These are phyloP conservation scores for Grosmannia clavigera DNA, from an alignment of 2,329 filamentous ascomycete genomes.

Conservation along the genomic window DNA sequence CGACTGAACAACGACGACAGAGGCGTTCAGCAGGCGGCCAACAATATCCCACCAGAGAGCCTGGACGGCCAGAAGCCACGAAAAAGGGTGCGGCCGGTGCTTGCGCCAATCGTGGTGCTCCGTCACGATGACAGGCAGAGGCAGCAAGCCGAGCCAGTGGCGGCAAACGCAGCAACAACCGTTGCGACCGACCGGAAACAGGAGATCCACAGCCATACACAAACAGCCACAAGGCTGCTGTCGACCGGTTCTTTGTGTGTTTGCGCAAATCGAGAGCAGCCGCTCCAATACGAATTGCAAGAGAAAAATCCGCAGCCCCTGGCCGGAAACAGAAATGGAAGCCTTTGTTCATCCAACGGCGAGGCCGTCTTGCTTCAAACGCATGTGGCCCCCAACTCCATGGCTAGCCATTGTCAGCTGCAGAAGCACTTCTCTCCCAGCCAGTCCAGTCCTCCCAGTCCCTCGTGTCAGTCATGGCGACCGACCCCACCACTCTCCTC, in stretches of 20 bases:
- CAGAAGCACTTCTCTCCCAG: neutral
- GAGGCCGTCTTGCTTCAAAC: neutral
- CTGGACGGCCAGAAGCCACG: neutral
- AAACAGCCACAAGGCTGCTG: neutral
- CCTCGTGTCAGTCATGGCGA: neutral
- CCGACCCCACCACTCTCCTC: neutral
- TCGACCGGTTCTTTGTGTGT: neutral
- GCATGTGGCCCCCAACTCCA: neutral
- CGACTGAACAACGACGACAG: neutral
- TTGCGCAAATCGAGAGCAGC: neutral
- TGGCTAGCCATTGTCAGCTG: neutral
- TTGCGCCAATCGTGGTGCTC: slow-evolving; percentile 23
- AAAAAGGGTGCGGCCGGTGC: slow-evolving; percentile 9
- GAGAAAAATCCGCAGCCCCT: slow-evolving; percentile 19
- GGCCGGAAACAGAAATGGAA: slow-evolving; percentile 9
- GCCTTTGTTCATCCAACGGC: slow-evolving; percentile 9
- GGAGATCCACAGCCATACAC: neutral
- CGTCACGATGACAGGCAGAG: neutral
- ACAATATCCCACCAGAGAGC: neutral
- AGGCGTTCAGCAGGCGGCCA: neutral
- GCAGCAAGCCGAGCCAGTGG: neutral
- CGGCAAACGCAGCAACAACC: neutral
- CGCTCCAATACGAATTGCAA: slow-evolving; percentile 20
- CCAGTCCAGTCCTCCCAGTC: neutral
- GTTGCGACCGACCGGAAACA: neutral